Evolutionary conservation across 805 yeast genomes (phyloP).

Genomic region (Sugiyamaella lignohabitans): DNA sequence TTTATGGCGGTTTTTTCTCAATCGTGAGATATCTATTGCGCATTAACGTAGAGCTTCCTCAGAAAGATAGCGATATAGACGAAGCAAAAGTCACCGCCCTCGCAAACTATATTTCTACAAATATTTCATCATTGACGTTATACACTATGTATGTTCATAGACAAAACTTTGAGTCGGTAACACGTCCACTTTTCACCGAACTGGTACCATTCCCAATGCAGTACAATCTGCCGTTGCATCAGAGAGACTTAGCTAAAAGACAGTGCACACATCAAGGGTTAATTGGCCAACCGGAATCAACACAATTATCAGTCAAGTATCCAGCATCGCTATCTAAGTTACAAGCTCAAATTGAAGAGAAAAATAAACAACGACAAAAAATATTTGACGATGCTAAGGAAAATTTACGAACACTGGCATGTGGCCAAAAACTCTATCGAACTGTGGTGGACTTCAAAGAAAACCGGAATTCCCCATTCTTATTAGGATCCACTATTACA

Average conservation of each 20-base stretch:
- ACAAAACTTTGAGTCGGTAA: conserved; percentile 28
- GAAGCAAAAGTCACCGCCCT: conserved; percentile 18
- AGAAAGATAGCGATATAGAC: no score
- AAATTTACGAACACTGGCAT: conserved; percentile 10
- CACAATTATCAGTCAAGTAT: not conserved
- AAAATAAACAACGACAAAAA: conserved; percentile 3
- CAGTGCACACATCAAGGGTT: conserved; percentile 15
- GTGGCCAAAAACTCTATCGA: conserved; percentile 10
- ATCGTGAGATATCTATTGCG: conserved; percentile 18
- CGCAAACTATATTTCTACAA: conserved; percentile 15
- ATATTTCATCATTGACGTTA: conserved; percentile 18
- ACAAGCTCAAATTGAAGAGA: conserved; percentile 28
- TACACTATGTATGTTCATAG: conserved; percentile 22
- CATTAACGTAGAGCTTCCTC: not conserved
- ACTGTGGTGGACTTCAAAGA: not conserved
- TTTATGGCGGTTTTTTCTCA: conserved; percentile 22
- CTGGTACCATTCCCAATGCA: conserved; percentile 34
- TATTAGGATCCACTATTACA: conserved; percentile 4
- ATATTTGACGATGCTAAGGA: conserved; percentile 14
- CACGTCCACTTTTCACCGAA: conserved; percentile 28
- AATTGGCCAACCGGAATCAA: conserved; percentile 3
- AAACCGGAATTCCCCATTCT: not conserved
- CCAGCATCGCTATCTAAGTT: conserved; percentile 18
- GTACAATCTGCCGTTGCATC: conserved; percentile 28
- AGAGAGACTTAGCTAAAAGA: conserved; percentile 22